Evolutionary conservation across 2,329 filamentous ascomycete genomes (phyloP).

Genomic region (Neofusicoccum kwambonambiense): DNA sequence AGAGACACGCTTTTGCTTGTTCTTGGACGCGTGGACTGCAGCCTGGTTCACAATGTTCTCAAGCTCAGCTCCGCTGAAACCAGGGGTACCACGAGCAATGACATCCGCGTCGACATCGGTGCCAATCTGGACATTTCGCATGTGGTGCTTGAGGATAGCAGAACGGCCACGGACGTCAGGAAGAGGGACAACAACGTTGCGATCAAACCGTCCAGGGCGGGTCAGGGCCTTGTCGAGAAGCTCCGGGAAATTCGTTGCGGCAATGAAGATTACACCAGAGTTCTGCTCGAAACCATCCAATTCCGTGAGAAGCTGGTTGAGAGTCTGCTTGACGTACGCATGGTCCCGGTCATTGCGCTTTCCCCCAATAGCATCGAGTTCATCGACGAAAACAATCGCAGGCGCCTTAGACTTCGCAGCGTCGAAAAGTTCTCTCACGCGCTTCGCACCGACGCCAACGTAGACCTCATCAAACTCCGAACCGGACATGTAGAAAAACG

Average conservation of each 20-base stretch:
- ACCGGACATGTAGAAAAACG: slow-evolving; percentile 99
- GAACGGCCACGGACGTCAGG: slow-evolving; percentile 92
- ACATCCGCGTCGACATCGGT: slow-evolving; percentile 79
- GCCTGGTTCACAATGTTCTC: slow-evolving; percentile 98
- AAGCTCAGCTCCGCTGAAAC: slow-evolving; percentile 91
- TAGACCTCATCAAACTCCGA: slow-evolving; percentile 99
- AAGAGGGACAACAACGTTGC: slow-evolving; percentile 82
- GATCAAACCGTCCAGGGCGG: slow-evolving; percentile 91
- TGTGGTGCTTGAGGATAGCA: slow-evolving; percentile 89
- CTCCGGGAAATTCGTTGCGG: slow-evolving; percentile 93
- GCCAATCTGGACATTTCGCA: slow-evolving; percentile 81
- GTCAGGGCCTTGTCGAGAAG: slow-evolving; percentile 92
- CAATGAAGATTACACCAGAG: slow-evolving; percentile 91
- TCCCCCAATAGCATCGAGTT: slow-evolving; percentile 89
- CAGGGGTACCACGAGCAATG: slow-evolving; percentile 83
- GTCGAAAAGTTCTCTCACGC: slow-evolving; percentile 87
- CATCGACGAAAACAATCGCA: slow-evolving; percentile 93
- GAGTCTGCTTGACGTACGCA: slow-evolving; percentile 92
- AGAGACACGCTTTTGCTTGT: slow-evolving; percentile 71
- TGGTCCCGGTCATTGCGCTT: slow-evolving; percentile 91
- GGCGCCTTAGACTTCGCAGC: slow-evolving; percentile 83
- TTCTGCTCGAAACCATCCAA: slow-evolving; percentile 96
- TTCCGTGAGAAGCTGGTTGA: slow-evolving; percentile 96
- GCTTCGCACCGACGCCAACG: slow-evolving; percentile 93
- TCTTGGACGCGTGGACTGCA: slow-evolving; percentile 88